Evolutionary conservation across 805 yeast species (phyloP), one percentile per base, ranked within the genome.

Genomic region (Candida taoyuanica): DNA sequence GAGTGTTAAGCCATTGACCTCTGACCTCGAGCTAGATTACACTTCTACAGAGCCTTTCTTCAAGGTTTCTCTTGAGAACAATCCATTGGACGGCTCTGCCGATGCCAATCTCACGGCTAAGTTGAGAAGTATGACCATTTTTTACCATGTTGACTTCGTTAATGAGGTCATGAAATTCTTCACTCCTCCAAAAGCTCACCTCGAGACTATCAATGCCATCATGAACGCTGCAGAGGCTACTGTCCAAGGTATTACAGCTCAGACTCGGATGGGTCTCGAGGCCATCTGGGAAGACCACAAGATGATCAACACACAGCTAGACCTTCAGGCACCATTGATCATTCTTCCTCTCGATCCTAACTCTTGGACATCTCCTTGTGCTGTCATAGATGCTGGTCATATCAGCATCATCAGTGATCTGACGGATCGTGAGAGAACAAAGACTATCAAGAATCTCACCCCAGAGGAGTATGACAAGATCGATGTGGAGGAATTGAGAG

Each of bases 151-250:
- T n/a, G 72, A 68, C 31, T 85, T 93, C 48, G 69, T 91, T 21
- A 93, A 88, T 49, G 83, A 78, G 41, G 69, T 93, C 34, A 70
- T 74, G 13, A 63, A 59, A 41, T 91, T 94, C 53, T 93, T 93
- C 68, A 78, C 74, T 33, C 96, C 97, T 2, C 96, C 96, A 16
- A 78, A 78, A 42, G 78, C 78, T 19, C 95, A 89, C 50, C 68
- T 80, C 39, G 95, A 89, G 53, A 88, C 97, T 0, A 78, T 93
- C 17, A 91, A 88, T 26, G 93, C 93, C 8, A 76, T 94, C 18
- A 76, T 93, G 76, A 81, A 77, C 59, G 98, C 96, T 1, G 98
- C 99, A 0, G 96, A 89, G 45, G 85, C 89, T 0, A 89, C 96
- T 0, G 83, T 93, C 41, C 96, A 88, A 53, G 97, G 94, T 2